These are phyloP conservation scores for Trametes meyenii DNA, from an alignment of 768 basidiomycete genomes.

Conservation along the genomic window DNA sequence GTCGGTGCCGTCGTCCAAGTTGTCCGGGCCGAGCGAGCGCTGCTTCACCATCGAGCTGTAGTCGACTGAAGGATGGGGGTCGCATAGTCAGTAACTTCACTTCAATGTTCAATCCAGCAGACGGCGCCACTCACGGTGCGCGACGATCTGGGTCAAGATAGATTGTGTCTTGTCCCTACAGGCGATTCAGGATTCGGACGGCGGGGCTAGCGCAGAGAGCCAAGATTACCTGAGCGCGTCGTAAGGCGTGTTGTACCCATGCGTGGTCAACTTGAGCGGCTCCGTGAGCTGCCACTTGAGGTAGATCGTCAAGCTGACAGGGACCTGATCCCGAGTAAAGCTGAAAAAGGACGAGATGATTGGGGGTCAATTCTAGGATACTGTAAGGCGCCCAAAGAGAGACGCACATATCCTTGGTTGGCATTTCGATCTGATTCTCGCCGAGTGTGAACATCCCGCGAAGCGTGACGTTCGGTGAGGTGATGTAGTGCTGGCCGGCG, in stretches of 20 bases:
- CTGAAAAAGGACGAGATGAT: conserved; percentile 37
- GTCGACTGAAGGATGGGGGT: conserved; percentile 40
- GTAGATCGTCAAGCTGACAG: conserved; percentile 81
- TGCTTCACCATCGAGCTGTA: conserved; percentile 75
- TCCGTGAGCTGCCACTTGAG: conserved; percentile 71
- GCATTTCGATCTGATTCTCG: conserved; percentile 86
- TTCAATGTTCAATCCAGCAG: no score
- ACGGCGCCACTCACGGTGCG: conserved; percentile 59
- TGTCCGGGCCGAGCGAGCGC: conserved; percentile 75
- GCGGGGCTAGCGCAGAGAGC: background rate
- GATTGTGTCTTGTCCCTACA: conserved; percentile 79
- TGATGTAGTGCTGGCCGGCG: conserved; percentile 85
- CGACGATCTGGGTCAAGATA: conserved; percentile 84
- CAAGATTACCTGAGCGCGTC: conserved; percentile 54
- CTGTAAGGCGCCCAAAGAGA: background rate
- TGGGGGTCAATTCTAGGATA: background rate
- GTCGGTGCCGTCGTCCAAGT: conserved; percentile 70
- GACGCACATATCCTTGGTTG: conserved; percentile 81
- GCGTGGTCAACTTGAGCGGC: conserved; percentile 69
- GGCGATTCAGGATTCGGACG: background rate
- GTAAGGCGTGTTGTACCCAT: conserved; percentile 84
- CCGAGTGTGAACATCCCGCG: conserved; percentile 81
- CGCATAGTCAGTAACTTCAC: no score
- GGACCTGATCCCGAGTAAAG: conserved; percentile 86
- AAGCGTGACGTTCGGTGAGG: conserved; percentile 80